A percentile compares a stretch with the other conserved stretches of the same genome.
phyloP scores from a whole-genome alignment of 495 filamentous ascomycete species.

The Bathelium albidoporum region DNA sequence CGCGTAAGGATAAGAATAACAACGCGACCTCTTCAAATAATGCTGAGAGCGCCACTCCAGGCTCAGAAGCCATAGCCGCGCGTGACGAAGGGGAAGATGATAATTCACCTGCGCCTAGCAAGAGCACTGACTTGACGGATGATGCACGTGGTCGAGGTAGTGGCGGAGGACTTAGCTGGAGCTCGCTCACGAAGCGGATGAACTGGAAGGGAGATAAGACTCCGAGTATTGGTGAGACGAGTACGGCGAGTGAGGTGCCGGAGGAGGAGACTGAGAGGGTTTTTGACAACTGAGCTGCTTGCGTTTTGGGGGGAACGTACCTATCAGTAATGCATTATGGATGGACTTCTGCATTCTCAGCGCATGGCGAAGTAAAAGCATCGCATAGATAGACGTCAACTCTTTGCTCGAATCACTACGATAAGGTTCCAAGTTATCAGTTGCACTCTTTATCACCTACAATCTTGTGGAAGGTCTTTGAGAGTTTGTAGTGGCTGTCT shows the following conservation, averaged over 20 bases:
- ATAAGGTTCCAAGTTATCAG: too few relatives aligned
- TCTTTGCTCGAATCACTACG: too few relatives aligned
- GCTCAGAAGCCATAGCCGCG: not conserved
- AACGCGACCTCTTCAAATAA: too few relatives aligned
- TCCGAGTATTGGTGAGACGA: conserved; percentile 10
- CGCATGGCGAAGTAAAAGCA: too few relatives aligned
- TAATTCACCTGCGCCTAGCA: not conserved
- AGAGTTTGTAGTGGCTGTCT: too few relatives aligned
- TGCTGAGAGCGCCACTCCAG: not conserved
- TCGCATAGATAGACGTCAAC: too few relatives aligned
- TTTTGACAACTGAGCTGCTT: not conserved
- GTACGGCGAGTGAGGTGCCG: conserved; percentile 1
- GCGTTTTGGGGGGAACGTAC: not conserved
- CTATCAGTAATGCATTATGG: not conserved
- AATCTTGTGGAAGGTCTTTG: too few relatives aligned
- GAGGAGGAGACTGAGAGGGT: conserved; percentile 2
- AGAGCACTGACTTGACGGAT: not conserved
- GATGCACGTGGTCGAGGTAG: not conserved
- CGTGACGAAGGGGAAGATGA: not conserved
- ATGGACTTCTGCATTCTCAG: not conserved
- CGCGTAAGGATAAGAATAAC: not conserved
- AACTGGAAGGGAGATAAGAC: conserved; percentile 8
- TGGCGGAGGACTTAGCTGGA: conserved; percentile 7
- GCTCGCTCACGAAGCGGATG: not conserved
- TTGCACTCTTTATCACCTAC: too few relatives aligned